These are phyloP conservation scores for Ceratocystis diversiconidia DNA, from an alignment of 2,329 filamentous ascomycete species.

Conservation along the genomic window DNA sequence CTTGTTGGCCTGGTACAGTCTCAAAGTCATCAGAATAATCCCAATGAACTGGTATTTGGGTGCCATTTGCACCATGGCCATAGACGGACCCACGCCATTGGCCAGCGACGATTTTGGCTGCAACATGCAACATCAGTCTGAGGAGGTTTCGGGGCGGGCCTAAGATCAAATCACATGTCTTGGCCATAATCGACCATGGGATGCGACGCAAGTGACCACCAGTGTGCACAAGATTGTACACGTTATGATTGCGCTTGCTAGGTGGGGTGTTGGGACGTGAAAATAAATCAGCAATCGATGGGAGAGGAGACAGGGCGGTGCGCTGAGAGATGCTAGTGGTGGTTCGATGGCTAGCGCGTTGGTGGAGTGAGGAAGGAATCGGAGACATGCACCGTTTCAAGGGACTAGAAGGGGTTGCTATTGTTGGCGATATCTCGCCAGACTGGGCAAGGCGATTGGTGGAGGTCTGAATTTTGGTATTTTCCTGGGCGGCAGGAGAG, in stretches of 20 bases:
- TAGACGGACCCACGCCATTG: conserved; percentile 48
- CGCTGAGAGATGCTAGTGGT: conserved; percentile 40
- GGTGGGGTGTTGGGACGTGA: conserved; percentile 27
- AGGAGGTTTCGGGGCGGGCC: conserved; percentile 70
- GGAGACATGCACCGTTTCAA: conserved; percentile 19
- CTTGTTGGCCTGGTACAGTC: neutral
- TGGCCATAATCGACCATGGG: conserved; percentile 54
- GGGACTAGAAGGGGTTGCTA: conserved; percentile 7
- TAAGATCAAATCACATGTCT: conserved; percentile 62
- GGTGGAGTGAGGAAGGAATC: conserved; percentile 25
- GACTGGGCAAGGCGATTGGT: neutral
- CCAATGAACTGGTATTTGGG: conserved; percentile 44
- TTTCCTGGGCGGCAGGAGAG: neutral
- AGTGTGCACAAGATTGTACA: conserved; percentile 23
- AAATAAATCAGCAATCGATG: conserved; percentile 52
- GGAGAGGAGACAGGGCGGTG: conserved; percentile 51
- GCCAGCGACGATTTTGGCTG: conserved; percentile 55
- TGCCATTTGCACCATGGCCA: conserved; percentile 39
- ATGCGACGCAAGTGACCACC: conserved; percentile 35
- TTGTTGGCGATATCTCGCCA: neutral
- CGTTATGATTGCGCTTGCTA: neutral
- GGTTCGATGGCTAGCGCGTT: conserved; percentile 35
- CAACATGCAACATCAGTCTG: conserved; percentile 65
- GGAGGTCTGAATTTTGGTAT: neutral
- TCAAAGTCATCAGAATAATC: conserved; percentile 45